phyloP scores from a whole-genome alignment of 345 rosid species.

The Eucalyptus cloeziana region DNA sequence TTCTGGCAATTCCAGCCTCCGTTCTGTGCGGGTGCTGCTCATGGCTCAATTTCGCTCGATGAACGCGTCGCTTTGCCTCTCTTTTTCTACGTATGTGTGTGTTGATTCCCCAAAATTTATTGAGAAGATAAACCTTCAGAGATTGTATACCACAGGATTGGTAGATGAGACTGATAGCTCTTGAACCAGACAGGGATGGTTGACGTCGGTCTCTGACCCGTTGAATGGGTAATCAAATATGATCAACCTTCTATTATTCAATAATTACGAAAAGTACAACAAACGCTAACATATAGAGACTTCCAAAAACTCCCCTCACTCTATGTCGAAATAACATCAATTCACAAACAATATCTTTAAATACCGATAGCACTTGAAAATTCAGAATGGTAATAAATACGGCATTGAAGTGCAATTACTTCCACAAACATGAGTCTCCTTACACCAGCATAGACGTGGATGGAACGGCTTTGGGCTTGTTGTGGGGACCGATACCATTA shows the following conservation, averaged over 20 bases:
- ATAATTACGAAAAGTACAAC: background rate
- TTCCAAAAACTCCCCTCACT: background rate
- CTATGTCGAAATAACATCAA: background rate
- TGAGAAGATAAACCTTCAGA: background rate
- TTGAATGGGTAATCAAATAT: background rate
- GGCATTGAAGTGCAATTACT: background rate
- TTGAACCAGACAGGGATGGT: background rate
- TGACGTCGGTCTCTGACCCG: background rate
- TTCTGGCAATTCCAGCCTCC: no score
- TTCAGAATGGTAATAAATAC: background rate
- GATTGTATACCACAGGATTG: background rate
- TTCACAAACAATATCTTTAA: background rate
- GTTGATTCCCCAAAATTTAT: background rate
- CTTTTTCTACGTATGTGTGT: background rate
- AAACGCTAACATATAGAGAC: background rate
- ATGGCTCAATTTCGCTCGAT: background rate
- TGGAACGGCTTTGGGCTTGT: background rate
- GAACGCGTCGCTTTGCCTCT: background rate
- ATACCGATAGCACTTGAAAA: background rate
- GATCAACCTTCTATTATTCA: background rate
- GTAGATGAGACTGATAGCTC: background rate
- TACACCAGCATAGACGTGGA: background rate
- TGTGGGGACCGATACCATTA: background rate
- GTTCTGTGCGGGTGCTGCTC: background rate
- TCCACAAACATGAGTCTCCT: background rate